Base-by-base conservation (phyloP, 1,284 basidiomycete species). In the Ceratobasidium sp. region DNA sequence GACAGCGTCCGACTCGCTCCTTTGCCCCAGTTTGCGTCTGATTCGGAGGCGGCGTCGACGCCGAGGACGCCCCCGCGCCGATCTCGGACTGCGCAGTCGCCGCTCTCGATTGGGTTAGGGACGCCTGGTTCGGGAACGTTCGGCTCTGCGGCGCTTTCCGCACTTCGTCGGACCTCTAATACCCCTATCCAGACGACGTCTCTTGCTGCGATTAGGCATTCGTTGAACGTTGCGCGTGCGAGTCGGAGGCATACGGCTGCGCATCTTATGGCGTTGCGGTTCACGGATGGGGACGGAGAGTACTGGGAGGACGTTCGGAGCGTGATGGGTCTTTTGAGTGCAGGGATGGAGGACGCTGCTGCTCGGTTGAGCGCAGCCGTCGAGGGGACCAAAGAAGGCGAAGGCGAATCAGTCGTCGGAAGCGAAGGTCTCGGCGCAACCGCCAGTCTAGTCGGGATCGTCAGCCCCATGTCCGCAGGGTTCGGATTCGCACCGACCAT, bases 231-330 rank as follows among this genome's bases (percentile, higher is more conserved):
- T 28, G 89, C 91, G 0, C 76, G 93, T 9, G 84, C 87, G 2
- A 86, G 91, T 3, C 91, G 89, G 76, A 85, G 92, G 14, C 92
- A 91, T 76, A 85, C 92, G 0, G 91, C 89, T 74, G 86, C 92
- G 0, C 90, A 94, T 78, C 83, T 94, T 1, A 83, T 94, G 1
- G 91, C 92, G 4, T 80, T 94, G 44, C 85, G 91, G 4, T 94
- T 93, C 77, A 82, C 55, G 28, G 71, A 74, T 30, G 75, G 76
- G 54, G 73, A 73, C 23, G 90, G 91, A 75, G 88, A 90, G 75
- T 94, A 94, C 77, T 94, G 91, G 91, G 91, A 93, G 76, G 89
- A 93, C 77, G 91, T 91, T 38, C 85, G 89, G 26, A 87, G 88
- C 46, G 86, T 94, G 38, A 89, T 92, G 83, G 84, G 83, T 6